Conservation (phyloP, 148 eudicot species). For the Amaranthus cruentus region DNA sequence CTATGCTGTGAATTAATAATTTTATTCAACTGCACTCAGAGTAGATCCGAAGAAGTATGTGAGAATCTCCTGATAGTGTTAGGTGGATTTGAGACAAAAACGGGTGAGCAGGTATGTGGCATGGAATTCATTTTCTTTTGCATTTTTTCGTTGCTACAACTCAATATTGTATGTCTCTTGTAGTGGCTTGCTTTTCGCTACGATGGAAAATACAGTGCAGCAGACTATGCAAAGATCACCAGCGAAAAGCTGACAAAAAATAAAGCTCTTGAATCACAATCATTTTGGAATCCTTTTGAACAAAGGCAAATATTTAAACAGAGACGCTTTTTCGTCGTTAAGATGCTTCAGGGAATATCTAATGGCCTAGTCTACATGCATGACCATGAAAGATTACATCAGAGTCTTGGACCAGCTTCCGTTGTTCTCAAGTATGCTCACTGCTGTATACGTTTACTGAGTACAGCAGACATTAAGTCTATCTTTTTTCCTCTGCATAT, state of each 20-base stretch:
- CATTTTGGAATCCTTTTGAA: conserved; percentile 81
- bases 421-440: conserved; percentile 83
- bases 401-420: conserved; percentile 98
- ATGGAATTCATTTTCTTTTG: neutral
- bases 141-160: neutral
- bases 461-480: conserved; percentile 14
- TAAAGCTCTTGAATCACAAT: conserved; percentile 36
- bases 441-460: neutral
- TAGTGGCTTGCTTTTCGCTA: conserved; percentile 97
- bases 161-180: conserved; percentile 18
- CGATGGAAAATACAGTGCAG: conserved; percentile 78
- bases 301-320: conserved; percentile 54
- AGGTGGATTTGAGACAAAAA: conserved; percentile 93
- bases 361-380: conserved; percentile 89
- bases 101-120: conserved; percentile 86
- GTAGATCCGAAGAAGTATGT: conserved; percentile 44
- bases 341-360: conserved; percentile 63
- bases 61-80: conserved; percentile 59
- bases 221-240: conserved; percentile 71
- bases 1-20: neutral
- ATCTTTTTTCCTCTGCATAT: conserved; percentile 2
- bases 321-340: conserved; percentile 59
- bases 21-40: conserved; percentile 31
- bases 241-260: conserved; percentile 55
- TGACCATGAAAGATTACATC: conserved; percentile 82